phyloP scores from a whole-genome alignment of 139 green algal genomes.

The Coccomyxa sp. region DNA sequence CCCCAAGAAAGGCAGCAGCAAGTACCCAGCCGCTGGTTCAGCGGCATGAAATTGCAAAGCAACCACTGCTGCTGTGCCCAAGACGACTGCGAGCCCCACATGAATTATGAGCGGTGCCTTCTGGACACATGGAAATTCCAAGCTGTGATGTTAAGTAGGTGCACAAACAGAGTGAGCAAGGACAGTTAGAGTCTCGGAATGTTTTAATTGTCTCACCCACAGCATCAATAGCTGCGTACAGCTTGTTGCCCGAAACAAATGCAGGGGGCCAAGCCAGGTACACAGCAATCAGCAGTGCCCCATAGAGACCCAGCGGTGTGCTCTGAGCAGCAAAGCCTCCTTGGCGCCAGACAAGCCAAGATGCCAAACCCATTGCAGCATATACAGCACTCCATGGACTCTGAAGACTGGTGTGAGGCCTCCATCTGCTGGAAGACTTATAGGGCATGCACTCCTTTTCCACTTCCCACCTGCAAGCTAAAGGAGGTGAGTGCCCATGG shows the following conservation, averaged over 20 bases:
- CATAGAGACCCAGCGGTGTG: conserved; percentile 1
- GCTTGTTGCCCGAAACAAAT: conserved; percentile 2
- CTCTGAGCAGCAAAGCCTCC: neutral
- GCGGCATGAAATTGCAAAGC: conserved; percentile 6
- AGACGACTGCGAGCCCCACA: conserved; percentile 8
- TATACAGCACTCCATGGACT: conserved; percentile 8
- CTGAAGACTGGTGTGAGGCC: conserved; percentile 10
- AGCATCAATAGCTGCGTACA: conserved; percentile 1
- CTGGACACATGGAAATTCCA: neutral
- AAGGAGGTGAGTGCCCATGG: neutral
- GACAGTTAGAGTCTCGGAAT: neutral
- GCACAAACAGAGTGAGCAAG: neutral
- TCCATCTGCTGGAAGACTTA: neutral
- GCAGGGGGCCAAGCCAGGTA: conserved; percentile 13
- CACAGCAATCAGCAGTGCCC: neutral
- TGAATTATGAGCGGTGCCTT: neutral
- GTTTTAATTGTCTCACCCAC: neutral
- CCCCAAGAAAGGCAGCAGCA: conserved; percentile 24
- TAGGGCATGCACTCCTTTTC: neutral
- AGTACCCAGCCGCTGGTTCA: conserved; percentile 3
- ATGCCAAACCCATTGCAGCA: conserved; percentile 7
- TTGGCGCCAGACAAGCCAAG: conserved; percentile 17
- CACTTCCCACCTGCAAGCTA: neutral
- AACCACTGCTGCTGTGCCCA: neutral
- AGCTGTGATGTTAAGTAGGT: neutral